Percentiles rank a stretch among this genome's conserved stretches.
Evolutionary conservation across 768 basidiomycete genomes (phyloP).

Genomic region (Russula sp.): DNA sequence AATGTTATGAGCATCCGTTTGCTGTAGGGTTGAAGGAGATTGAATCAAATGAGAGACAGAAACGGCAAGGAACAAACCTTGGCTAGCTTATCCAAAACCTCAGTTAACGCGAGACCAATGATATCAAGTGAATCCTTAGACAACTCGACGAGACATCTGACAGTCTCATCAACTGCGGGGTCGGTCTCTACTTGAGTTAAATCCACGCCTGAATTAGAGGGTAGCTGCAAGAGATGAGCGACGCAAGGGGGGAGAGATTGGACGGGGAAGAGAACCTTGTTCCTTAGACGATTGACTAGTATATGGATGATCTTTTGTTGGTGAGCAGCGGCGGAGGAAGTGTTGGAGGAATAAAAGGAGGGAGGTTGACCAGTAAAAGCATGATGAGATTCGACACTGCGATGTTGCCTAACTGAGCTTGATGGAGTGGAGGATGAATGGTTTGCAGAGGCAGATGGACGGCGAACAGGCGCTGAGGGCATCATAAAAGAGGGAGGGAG

Average conservation of each 20-base stretch:
- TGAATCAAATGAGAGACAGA: background rate
- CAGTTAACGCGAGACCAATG: conserved; percentile 70
- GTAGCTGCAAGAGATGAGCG: conserved; percentile 47
- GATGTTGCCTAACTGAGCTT: conserved; percentile 44
- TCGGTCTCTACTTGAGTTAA: conserved; percentile 72
- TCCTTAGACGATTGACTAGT: conserved; percentile 71
- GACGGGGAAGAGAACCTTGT: conserved; percentile 48
- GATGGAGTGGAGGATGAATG: conserved; percentile 29
- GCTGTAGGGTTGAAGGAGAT: conserved; percentile 31
- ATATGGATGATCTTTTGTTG: conserved; percentile 80
- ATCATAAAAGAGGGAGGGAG: background rate
- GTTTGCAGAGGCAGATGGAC: conserved; percentile 54
- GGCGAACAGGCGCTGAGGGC: conserved; percentile 43
- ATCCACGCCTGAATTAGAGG: conserved; percentile 72
- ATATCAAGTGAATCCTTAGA: conserved; percentile 70
- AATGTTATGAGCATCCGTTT: conserved; percentile 44
- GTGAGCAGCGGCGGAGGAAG: conserved; percentile 37
- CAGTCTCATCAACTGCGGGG: conserved; percentile 62
- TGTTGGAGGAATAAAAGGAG: conserved; percentile 31
- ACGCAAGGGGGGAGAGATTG: conserved; percentile 3
- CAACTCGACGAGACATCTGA: conserved; percentile 74
- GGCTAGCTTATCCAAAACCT: conserved; percentile 68
- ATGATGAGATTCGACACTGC: conserved; percentile 49
- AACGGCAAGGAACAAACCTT: conserved; percentile 42
- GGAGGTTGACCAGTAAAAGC: conserved; percentile 21